phyloP scores from a whole-genome alignment of 2,329 filamentous ascomycete species.

The Lasiodiplodia hormozganensis region DNA sequence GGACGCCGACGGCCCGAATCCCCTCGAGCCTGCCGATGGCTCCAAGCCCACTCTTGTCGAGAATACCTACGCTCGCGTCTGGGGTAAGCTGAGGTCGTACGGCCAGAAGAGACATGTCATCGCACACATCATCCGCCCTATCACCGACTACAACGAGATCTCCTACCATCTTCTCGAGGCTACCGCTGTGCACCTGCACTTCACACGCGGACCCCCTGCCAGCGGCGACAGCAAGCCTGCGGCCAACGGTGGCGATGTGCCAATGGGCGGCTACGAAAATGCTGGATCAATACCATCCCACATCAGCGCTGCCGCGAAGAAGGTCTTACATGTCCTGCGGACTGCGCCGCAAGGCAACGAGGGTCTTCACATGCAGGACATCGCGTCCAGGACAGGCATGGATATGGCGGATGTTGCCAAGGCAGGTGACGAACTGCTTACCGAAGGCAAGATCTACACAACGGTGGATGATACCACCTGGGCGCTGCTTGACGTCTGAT shows the following conservation, averaged over 20 bases:
- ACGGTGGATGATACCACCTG: constrained; percentile 94
- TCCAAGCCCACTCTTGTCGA: constrained; percentile 66
- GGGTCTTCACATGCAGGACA: constrained; percentile 80
- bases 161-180: constrained; percentile 91
- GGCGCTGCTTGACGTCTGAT: constrained; percentile 75
- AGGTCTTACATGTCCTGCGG: constrained; percentile 74
- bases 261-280: constrained; percentile 21
- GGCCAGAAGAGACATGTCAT: constrained; percentile 82
- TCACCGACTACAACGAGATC: constrained; percentile 90
- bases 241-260: constrained; percentile 20
- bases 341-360: constrained; percentile 76
- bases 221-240: constrained; percentile 47
- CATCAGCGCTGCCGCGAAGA: constrained; percentile 64
- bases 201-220: constrained; percentile 71
- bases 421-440: constrained; percentile 82
- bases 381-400: constrained; percentile 71
- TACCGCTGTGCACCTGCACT: constrained; percentile 84
- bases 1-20: constrained; percentile 64
- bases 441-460: constrained; percentile 79
- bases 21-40: constrained; percentile 54
- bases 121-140: constrained; percentile 79
- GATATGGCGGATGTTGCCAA: constrained; percentile 73
- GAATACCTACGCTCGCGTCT: constrained; percentile 84
- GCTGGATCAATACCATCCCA: constrained; percentile 26
- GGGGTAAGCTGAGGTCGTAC: constrained; percentile 83